Evolutionary conservation across 805 yeast species (phyloP).

Genomic region (Wickerhamiella shivajii): DNA sequence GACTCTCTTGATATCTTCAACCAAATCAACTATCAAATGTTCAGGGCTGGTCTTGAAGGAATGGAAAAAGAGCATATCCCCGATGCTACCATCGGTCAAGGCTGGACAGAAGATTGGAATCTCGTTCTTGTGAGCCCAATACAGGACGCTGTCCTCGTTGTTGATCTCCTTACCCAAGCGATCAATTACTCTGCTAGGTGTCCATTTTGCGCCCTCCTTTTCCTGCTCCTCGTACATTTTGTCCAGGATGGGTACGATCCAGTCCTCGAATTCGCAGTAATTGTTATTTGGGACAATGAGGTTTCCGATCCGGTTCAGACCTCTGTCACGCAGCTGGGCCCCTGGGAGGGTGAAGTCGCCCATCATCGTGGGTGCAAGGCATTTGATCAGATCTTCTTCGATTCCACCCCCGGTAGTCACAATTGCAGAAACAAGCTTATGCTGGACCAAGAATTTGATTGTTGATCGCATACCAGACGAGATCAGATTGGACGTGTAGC

Average conservation of each 20-base stretch:
- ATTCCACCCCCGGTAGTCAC: constrained; percentile 98
- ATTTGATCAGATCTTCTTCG: constrained; percentile 93
- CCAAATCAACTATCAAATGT: constrained; percentile 81
- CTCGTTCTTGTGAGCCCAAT: constrained; percentile 96
- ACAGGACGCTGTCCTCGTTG: constrained; percentile 82
- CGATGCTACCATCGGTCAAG: constrained; percentile 93
- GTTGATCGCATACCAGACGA: constrained; percentile 92
- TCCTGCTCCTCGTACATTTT: constrained; percentile 66
- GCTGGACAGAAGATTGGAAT: constrained; percentile 98
- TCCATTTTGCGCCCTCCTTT: constrained; percentile 54
- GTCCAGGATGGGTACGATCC: constrained; percentile 93
- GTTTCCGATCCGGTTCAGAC: constrained; percentile 96
- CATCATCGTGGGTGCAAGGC: constrained; percentile 89
- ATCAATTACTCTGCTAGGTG: constrained; percentile 86
- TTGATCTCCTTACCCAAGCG: constrained; percentile 90
- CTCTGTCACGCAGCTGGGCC: constrained; percentile 70
- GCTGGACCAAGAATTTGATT: constrained; percentile 73
- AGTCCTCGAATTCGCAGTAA: constrained; percentile 94
- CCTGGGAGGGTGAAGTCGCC: constrained; percentile 86
- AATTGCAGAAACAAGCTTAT: constrained; percentile 86
- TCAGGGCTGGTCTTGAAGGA: constrained; percentile 89
- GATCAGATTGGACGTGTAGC: constrained; percentile 91
- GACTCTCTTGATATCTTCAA: constrained; percentile 80
- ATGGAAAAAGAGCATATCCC: constrained; percentile 98
- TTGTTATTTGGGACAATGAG: constrained; percentile 94